Evolutionary conservation across 306 rosid genomes (phyloP), one percentile per base, ranked within the genome.

Genomic region (Hippophae tibetana): DNA sequence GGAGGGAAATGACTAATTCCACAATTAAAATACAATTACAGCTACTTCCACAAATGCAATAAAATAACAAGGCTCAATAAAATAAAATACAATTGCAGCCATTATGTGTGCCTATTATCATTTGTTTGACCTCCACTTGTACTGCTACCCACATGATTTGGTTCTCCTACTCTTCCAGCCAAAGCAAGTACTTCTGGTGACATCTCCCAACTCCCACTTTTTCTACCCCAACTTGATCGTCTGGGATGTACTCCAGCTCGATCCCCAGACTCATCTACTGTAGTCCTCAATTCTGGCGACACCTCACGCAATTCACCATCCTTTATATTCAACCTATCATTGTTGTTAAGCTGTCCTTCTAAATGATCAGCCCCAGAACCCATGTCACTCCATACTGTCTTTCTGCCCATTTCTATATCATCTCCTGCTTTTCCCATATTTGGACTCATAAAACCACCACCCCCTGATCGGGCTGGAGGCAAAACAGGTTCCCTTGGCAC

Each of bases 181-280:
- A 92, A 71, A 43, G 93, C 95, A 54, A 92, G 86, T 57, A 92
- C 96, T 85, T 92, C 99, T 0, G 99, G 99, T 6, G 99, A 92
- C 99, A 92, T 88, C 65, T 92, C 99, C 99, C 99, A 92, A 81
- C 88, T 92, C 53, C 99, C 99, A 43, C 99, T 92, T 73, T 92
- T 92, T 71, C 99, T 88, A 58, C 96, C 99, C 99, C 99, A 92
- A 70, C 96, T 88, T 52, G 95, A 83, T 71, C 95, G 81, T 65
- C 96, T 62, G 2, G 98, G 96, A 78, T 92, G 98, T 48, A 82
- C 57, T 79, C 83, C 89, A 9, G 66, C 78, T 27, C 82, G 96
- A 46, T 87, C 95, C 1, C 68, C 68, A 0, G 41, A 41, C 5
- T 87, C 98, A 43, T 88, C 98, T 6, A 82, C 96, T 0, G 86